Percentiles rank a stretch among this genome's conserved stretches.
Conservation (phyloP, 306 rosid genomes). For the Glycine tomentella region DNA sequence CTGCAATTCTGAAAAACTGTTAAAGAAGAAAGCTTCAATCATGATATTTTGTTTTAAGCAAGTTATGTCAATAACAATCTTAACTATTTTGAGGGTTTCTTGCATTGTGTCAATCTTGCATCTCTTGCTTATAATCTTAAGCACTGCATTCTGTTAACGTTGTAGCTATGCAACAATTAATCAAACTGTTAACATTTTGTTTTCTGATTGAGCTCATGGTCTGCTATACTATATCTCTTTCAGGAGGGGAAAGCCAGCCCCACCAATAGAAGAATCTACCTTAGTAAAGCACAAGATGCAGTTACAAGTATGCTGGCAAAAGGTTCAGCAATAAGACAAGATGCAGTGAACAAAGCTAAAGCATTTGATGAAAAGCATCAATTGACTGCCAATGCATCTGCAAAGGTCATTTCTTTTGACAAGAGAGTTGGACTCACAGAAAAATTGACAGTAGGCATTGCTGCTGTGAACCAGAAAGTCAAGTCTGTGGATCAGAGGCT, state of each 20-base stretch:
- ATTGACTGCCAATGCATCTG: conserved; percentile 86
- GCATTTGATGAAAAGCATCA: conserved; percentile 96
- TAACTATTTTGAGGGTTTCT: conserved; percentile 12
- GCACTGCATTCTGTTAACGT: conserved; percentile 4
- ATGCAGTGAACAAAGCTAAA: conserved; percentile 90
- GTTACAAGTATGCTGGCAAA: conserved; percentile 78
- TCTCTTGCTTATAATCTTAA: conserved; percentile 30
- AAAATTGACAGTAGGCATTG: conserved; percentile 81
- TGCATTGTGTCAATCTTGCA: background rate
- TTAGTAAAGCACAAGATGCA: conserved; percentile 79
- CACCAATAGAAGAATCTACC: conserved; percentile 70
- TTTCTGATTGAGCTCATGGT: conserved; percentile 27
- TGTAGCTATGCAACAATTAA: background rate
- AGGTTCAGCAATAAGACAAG: conserved; percentile 89
- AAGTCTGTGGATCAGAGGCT: conserved; percentile 86
- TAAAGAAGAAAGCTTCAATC: conserved; percentile 8
- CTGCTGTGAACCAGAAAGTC: conserved; percentile 90
- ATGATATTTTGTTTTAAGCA: background rate
- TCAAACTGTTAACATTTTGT: background rate
- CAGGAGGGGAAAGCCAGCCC: conserved; percentile 60
- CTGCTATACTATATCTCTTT: conserved; percentile 36
- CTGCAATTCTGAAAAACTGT: conserved; percentile 3
- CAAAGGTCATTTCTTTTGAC: conserved; percentile 82
- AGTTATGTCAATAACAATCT: conserved; percentile 11
- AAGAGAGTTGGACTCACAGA: conserved; percentile 83